Conservation (phyloP, 192 early-diverging fungal genomes). For the Coemansia sp. region DNA sequence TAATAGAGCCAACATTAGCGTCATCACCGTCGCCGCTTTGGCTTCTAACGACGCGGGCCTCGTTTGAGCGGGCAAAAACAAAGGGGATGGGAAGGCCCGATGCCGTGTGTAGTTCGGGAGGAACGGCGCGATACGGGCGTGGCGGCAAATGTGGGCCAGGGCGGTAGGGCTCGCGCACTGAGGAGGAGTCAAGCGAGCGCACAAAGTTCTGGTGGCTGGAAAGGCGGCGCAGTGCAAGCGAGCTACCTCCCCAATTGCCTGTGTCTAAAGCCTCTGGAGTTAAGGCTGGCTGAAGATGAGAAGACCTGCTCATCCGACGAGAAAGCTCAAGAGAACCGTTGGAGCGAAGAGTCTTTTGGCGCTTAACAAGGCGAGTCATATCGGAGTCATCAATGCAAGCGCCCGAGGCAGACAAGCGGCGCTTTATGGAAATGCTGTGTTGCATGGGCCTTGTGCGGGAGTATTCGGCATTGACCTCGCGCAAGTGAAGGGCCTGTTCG, state of each 20-base stretch:
- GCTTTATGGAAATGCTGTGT: neutral
- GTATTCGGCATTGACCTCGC: slow-evolving; percentile 13
- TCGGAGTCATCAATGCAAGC: slow-evolving; percentile 27
- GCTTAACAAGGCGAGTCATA: slow-evolving; percentile 14
- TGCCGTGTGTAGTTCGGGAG: neutral
- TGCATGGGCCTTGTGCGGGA: neutral
- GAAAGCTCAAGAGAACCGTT: neutral
- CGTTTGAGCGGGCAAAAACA: slow-evolving; percentile 13
- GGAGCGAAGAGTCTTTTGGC: slow-evolving; percentile 3
- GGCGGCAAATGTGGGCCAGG: neutral
- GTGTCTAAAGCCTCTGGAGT: slow-evolving; percentile 15
- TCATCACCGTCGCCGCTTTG: neutral
- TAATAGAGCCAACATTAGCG: neutral
- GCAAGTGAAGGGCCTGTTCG: slow-evolving; percentile 27
- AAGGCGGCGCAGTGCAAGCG: neutral
- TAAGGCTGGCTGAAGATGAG: neutral
- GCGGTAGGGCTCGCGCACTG: neutral
- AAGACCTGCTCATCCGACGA: neutral
- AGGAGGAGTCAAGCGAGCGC: neutral
- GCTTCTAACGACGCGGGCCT: slow-evolving; percentile 2
- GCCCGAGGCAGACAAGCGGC: slow-evolving; percentile 1
- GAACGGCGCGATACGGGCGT: neutral
- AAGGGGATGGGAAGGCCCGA: slow-evolving; percentile 19
- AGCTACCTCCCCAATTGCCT: neutral
- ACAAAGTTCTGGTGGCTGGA: too few relatives aligned